Conservation (phyloP, 805 yeast species). For the Torulaspora franciscae region DNA sequence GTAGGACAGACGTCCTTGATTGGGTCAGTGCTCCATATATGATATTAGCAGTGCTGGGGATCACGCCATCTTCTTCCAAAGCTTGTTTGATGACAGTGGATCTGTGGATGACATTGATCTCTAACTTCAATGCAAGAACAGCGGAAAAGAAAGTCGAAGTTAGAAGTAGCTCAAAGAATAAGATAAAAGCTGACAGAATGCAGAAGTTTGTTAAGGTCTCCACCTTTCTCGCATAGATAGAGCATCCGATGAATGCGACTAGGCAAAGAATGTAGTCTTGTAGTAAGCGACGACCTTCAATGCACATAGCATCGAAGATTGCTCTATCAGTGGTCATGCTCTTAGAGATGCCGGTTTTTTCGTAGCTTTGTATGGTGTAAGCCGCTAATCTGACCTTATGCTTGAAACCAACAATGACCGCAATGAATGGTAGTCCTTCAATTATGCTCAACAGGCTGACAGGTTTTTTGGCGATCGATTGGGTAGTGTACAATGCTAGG, state of each 20-base stretch:
- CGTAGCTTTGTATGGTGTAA: conserved; percentile 43
- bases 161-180: conserved; percentile 64
- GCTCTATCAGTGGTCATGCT: conserved; percentile 27
- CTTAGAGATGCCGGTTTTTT: conserved; percentile 34
- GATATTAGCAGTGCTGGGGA: conserved; percentile 63
- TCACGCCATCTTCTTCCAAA: conserved; percentile 87
- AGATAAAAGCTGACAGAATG: conserved; percentile 61
- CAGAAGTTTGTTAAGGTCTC: conserved; percentile 79
- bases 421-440: conserved; percentile 91
- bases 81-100: conserved; percentile 70
- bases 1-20: conserved; percentile 24
- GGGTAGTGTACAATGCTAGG: conserved; percentile 64
- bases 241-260: conserved; percentile 58
- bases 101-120: conserved; percentile 78
- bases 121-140: conserved; percentile 77
- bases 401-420: conserved; percentile 87
- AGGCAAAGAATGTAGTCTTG: conserved; percentile 76
- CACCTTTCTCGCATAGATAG: conserved; percentile 59
- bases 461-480: conserved; percentile 49
- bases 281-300: conserved; percentile 40
- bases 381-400: conserved; percentile 71
- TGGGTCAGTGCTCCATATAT: conserved; percentile 41
- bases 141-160: conserved; percentile 79
- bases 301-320: conserved; percentile 37
- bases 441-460: conserved; percentile 70